A percentile compares a stretch with the other conserved stretches of the same genome.
These are phyloP conservation scores for Ceratocystis huliohia DNA, from an alignment of 2,329 filamentous ascomycete genomes.

Conservation along the genomic window DNA sequence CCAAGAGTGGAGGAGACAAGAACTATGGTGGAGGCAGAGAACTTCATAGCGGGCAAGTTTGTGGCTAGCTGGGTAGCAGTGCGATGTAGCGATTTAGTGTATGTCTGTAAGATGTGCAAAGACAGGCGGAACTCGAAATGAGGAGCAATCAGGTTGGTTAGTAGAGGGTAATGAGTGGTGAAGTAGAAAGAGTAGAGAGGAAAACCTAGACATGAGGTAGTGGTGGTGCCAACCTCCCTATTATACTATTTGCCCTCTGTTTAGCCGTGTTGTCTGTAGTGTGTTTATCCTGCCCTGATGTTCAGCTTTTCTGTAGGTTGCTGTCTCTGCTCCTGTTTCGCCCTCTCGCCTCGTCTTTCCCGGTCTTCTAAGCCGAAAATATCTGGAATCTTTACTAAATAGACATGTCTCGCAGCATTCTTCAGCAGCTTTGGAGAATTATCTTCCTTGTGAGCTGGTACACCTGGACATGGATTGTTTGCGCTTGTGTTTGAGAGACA, in stretches of 20 bases:
- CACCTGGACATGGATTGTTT: neutral
- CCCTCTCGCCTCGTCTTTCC: conserved; percentile 7
- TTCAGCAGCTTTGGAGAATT: neutral
- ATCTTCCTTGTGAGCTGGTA: neutral
- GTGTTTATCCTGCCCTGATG: neutral
- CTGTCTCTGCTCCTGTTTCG: neutral
- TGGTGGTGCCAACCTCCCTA: neutral
- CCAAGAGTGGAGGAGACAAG: conserved; percentile 28
- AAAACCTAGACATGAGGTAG: neutral
- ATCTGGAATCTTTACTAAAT: neutral
- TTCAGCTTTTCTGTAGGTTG: neutral
- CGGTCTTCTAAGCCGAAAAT: neutral
- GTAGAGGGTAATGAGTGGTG: neutral
- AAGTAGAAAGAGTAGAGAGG: neutral
- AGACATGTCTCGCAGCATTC: conserved; percentile 2
- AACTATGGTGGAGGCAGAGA: conserved; percentile 27
- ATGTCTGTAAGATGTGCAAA: neutral
- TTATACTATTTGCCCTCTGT: neutral
- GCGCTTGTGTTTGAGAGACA: neutral
- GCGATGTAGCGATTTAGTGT: neutral
- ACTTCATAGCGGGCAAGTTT: conserved; percentile 21
- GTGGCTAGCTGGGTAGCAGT: conserved; percentile 21
- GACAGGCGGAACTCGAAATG: neutral
- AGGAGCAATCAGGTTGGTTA: neutral
- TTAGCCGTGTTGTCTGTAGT: neutral